Evolutionary conservation across 1,284 basidiomycete genomes (phyloP), one percentile per base, ranked within the genome.

Genomic region (Microbotryomycetes sp.): DNA sequence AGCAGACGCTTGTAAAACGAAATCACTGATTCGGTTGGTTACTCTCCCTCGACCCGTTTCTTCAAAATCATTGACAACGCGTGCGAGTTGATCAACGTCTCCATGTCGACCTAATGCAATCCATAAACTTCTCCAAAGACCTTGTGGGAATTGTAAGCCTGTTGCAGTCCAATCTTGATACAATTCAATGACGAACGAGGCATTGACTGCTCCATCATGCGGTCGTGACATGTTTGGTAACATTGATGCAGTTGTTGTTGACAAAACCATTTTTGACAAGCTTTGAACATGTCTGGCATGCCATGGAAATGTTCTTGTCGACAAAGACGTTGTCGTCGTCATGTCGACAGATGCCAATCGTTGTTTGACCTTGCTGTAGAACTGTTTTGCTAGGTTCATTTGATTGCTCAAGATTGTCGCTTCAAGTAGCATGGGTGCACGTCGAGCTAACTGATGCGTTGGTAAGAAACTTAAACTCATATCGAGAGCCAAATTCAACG

Each of bases 291-390:
- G 64, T 16, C n/a, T 19, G 3, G 56, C 49, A 5, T 58, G 42
- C 67, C 67, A 68, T 9, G 46, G 42, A 54, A 68, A 68, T 2
- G 52, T 56, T n/a, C n/a, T n/a, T n/a, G n/a, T n/a, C n/a, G n/a
- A n/a, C n/a, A n/a, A n/a, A n/a, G n/a, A n/a, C n/a, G n/a, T n/a
- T n/a, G n/a, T n/a, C n/a, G n/a, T n/a, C n/a, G n/a, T n/a, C n/a
- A n/a, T n/a, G 3, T 30, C 45, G 26, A 29, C 46, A 14, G 47
- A 25, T 25, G 48, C 6, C 2, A 55, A 31, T 3, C 48, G 50
- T n/a, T 31, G 22, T 29, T 48, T 32, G 31, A 59, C 47, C 19
- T 42, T 22, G 46, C 51, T 31, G 45, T 66, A 64, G 12, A 62
- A 46, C 28, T 22, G 16, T 31, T 49, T 32, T 1, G 67, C 61